Base-by-base conservation (phyloP, 805 yeast genomes). In the Ogataea degrootiae region DNA sequence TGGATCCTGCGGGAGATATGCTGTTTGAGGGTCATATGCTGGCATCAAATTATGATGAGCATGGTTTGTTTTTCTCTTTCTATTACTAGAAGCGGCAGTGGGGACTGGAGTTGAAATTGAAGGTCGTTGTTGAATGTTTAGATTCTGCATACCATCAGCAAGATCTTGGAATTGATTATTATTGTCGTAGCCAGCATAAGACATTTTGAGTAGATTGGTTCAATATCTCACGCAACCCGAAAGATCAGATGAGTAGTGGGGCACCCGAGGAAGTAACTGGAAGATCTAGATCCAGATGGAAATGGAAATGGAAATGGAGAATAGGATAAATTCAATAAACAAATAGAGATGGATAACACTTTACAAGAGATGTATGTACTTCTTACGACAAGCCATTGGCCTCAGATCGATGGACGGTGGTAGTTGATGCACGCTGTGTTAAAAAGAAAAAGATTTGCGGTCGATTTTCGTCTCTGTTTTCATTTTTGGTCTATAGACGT, bases 1-100 rank as follows among this genome's bases (percentile, higher is more conserved):
- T 4, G 47, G 49, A 34, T 53, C 58, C 7, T 41, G 38, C 26
- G 36, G 5, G 23, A 31, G 16, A 37, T 38, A 37, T 1, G 39
- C 17, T 11, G 46, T 44, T 19, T 50, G 46, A 33, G 43, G 48
- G 35, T 46, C 39, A 43, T 47, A 52, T 5, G 53, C 42, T 1
- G 55, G 52, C 15, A 55, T 51, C 19, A 62, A 50, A 21, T 59
- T 52, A 42, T 61, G 65, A 39, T 58, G 63, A 2, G 62, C 67
- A 45, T 65, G 67, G 23, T 51, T 48, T 1, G 56, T 52, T 53
- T 60, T 51, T 43, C 55, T 60, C 42, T 54, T 59, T 31, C 53
- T 51, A n/a, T 39, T 9, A 8, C 34, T 19, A 3, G 41, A 23
- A 5, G 19, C 21, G 23, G 41, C 19, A 23, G 41, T 15, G 6